Evolutionary conservation across 208 protist genomes (phyloP).

Genomic region (Leishmania amazonensis): DNA sequence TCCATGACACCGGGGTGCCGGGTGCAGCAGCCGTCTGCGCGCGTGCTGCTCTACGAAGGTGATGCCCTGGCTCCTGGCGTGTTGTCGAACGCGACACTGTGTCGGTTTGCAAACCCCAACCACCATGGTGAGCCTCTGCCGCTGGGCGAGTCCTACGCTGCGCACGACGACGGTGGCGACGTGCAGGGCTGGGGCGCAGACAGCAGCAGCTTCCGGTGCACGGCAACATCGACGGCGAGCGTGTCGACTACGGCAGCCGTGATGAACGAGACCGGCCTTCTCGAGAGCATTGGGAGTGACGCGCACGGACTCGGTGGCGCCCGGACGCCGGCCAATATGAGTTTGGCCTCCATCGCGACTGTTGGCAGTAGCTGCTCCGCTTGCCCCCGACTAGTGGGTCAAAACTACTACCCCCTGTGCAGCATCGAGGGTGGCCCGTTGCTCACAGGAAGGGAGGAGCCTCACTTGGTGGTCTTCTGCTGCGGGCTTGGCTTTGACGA

Average conservation of each 20-base stretch:
- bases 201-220: conserved; percentile 9
- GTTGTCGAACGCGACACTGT: conserved; percentile 59
- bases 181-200: conserved; percentile 6
- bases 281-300: background rate
- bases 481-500: conserved; percentile 62
- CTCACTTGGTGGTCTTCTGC: conserved; percentile 57
- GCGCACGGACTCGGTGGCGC: background rate
- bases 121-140: conserved; percentile 13
- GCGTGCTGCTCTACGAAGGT: conserved; percentile 60
- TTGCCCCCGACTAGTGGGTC: conserved; percentile 15
- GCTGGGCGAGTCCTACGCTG: conserved; percentile 6
- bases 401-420: conserved; percentile 46
- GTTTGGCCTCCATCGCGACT: conserved; percentile 21
- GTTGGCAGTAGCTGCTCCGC: conserved; percentile 16
- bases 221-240: background rate
- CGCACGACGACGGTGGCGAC: background rate
- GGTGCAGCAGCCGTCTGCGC: conserved; percentile 32
- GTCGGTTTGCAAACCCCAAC: conserved; percentile 34
- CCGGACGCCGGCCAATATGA: background rate
- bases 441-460: conserved; percentile 40
- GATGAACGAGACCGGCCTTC: conserved; percentile 14
- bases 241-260: conserved; percentile 3
- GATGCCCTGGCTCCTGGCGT: conserved; percentile 58
- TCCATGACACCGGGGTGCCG: conserved; percentile 5
- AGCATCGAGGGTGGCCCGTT: conserved; percentile 29